Percentiles rank a stretch among this genome's conserved stretches.
These are phyloP conservation scores for Allium cepa DNA, from an alignment of 106 monocot species.

Conservation along the genomic window DNA sequence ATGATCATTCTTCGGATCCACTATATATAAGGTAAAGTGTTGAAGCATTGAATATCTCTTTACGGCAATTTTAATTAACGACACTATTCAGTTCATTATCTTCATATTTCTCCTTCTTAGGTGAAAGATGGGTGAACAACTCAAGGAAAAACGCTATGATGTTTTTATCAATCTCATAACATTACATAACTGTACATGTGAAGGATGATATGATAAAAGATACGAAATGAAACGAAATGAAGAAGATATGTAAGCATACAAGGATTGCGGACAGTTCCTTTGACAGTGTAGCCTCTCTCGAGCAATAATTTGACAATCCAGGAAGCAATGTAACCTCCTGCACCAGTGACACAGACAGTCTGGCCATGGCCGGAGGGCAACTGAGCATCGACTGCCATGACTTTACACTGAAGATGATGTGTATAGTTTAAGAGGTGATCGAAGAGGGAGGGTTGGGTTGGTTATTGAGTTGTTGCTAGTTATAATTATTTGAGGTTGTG, in stretches of 20 bases:
- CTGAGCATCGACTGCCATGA: background rate
- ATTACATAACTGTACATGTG: too few relatives aligned
- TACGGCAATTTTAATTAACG: too few relatives aligned
- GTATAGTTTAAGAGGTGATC: too few relatives aligned
- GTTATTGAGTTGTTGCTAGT: too few relatives aligned
- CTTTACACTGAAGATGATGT: too few relatives aligned
- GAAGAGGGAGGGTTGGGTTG: too few relatives aligned
- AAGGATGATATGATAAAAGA: background rate
- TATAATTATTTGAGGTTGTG: too few relatives aligned
- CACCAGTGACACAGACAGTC: slow-evolving; percentile 23
- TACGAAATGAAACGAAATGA: background rate
- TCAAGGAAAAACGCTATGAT: too few relatives aligned
- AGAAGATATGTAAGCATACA: background rate
- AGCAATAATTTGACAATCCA: slow-evolving; percentile 22
- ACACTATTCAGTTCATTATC: background rate
- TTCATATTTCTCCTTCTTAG: background rate
- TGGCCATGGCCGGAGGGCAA: background rate
- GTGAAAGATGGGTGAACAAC: background rate
- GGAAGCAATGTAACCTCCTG: slow-evolving; percentile 22
- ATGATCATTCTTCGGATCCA: slow-evolving; percentile 68
- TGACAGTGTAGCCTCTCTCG: slow-evolving; percentile 22
- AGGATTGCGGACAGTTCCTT: slow-evolving; percentile 19
- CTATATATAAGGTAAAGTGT: slow-evolving; percentile 6
- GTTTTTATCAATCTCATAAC: too few relatives aligned
- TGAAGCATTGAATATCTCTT: too few relatives aligned